Base-by-base conservation (phyloP, 2,329 filamentous ascomycete genomes). In the Helminthosporium solani region DNA sequence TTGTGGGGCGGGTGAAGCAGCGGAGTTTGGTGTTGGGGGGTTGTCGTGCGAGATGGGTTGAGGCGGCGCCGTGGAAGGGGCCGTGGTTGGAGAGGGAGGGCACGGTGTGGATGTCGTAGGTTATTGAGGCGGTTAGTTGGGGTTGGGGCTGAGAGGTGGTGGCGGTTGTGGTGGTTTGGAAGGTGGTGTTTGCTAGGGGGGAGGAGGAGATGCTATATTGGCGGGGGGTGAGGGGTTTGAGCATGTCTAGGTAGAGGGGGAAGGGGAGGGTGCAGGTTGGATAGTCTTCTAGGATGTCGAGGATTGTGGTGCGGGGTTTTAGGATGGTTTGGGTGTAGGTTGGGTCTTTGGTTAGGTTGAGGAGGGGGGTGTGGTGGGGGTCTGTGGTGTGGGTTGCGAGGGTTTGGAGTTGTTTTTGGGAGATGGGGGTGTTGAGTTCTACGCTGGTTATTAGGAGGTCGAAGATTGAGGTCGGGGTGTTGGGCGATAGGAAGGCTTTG, bases 201-300 rank as follows among this genome's bases (percentile, higher is more conserved):
- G 85, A 87, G 0, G 86, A 89, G 1, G 86, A 88, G 59, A 90
- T 87, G 40, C 82, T 86, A 73, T 88, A 88, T 66, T 86, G 83
- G 12, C 85, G 78, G 21, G 86, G 76, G 21, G 85, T 80, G 80
- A 91, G 86, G 0, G 86, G 83, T 1, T 85, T 84, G 0, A 91
- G 77, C 75, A 88, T 84, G 19, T 76, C 73, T 15, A 91, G 75
- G 71, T 85, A 90, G 16, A 78, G 68, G 11, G 76, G 75, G 23
- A 91, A 76, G 0, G 84, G 74, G 7, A 60, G 43, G 14, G 30
- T 2, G 2, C 23, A 16, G 19, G 35, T 35, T 3, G 57, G 54
- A 23, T 55, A 42, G 9, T 52, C 41, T 31, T 60, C 53, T 15
- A 62, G 52, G 20, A 62, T 23, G 28, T 56, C 52, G 39, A 62